Evolutionary conservation across 2,329 filamentous ascomycete species (phyloP).

Genomic region (Clonostachys sp.): DNA sequence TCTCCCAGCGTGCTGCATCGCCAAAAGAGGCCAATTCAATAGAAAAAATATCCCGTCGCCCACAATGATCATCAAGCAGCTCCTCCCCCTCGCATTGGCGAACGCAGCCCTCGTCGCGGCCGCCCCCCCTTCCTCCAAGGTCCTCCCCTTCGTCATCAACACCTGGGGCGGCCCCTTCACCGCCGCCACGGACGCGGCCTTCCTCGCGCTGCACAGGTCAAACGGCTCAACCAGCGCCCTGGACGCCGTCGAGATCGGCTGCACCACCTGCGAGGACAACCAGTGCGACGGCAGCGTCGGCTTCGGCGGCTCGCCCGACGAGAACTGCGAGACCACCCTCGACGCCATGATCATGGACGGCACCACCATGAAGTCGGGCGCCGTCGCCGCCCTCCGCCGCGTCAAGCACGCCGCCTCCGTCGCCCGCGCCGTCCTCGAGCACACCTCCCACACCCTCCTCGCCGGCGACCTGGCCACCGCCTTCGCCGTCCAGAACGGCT

Average conservation of each 20-base stretch:
- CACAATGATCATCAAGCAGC: slow-evolving; percentile 5
- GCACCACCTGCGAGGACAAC: slow-evolving; percentile 42
- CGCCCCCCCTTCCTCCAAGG: slow-evolving; percentile 18
- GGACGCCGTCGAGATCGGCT: slow-evolving; percentile 47
- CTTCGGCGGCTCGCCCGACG: slow-evolving; percentile 49
- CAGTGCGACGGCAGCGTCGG: slow-evolving; percentile 52
- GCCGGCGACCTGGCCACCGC: slow-evolving; percentile 46
- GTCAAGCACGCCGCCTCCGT: slow-evolving; percentile 43
- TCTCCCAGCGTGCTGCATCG: too few species aligned
- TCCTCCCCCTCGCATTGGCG: background rate
- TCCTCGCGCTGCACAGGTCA: slow-evolving; percentile 21
- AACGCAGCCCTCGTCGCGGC: background rate
- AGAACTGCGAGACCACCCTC: slow-evolving; percentile 52
- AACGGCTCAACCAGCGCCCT: slow-evolving; percentile 27
- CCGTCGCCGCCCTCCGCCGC: slow-evolving; percentile 45
- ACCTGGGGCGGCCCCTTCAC: slow-evolving; percentile 50
- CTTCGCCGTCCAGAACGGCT: slow-evolving; percentile 49
- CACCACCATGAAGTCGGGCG: slow-evolving; percentile 44
- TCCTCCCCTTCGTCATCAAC: slow-evolving; percentile 46
- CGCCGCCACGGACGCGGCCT: slow-evolving; percentile 46
- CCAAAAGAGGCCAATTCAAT: too few species aligned
- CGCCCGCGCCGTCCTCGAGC: slow-evolving; percentile 43
- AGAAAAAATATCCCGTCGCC: background rate
- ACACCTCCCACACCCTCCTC: slow-evolving; percentile 46
- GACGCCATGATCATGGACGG: slow-evolving; percentile 58